Percentiles rank a stretch among this genome's conserved stretches.
Conservation (phyloP, 768 basidiomycete species). For the Phylloporus sp. region DNA sequence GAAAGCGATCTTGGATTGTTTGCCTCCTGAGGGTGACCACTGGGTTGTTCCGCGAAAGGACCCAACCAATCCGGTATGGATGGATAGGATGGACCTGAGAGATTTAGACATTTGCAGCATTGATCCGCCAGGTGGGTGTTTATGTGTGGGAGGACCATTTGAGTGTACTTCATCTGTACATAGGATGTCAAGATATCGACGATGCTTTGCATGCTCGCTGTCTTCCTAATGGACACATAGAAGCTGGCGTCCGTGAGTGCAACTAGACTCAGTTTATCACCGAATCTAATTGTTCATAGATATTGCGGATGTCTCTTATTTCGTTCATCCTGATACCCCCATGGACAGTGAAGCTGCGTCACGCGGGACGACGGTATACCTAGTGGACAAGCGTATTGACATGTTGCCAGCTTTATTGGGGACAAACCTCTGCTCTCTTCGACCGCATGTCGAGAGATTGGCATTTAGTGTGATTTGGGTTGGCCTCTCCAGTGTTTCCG, state of each 20-base stretch:
- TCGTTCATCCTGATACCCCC: slow-evolving; percentile 87
- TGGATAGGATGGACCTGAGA: slow-evolving; percentile 82
- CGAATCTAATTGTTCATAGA: slow-evolving; percentile 44
- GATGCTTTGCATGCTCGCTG: slow-evolving; percentile 90
- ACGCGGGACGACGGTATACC: slow-evolving; percentile 93
- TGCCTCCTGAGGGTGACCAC: slow-evolving; percentile 82
- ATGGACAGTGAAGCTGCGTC: slow-evolving; percentile 98
- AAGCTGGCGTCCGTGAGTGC: slow-evolving; percentile 94
- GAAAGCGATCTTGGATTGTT: slow-evolving; percentile 87
- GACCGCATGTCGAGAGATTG: slow-evolving; percentile 89
- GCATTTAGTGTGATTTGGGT: slow-evolving; percentile 98
- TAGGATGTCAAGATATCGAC: slow-evolving; percentile 97
- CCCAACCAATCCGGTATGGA: slow-evolving; percentile 55
- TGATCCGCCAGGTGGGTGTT: slow-evolving; percentile 78
- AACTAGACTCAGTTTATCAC: neutral
- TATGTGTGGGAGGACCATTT: neutral
- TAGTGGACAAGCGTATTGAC: slow-evolving; percentile 98
- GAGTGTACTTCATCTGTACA: neutral
- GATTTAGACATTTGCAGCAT: slow-evolving; percentile 90
- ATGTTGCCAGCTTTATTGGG: slow-evolving; percentile 94
- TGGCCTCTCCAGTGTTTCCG: slow-evolving; percentile 5
- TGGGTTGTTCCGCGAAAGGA: slow-evolving; percentile 90
- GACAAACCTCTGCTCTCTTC: slow-evolving; percentile 90
- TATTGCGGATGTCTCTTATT: slow-evolving; percentile 97
- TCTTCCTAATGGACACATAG: slow-evolving; percentile 89